These are phyloP conservation scores for Spatholobus suberectus DNA, from an alignment of 306 rosid genomes.

Conservation along the genomic window DNA sequence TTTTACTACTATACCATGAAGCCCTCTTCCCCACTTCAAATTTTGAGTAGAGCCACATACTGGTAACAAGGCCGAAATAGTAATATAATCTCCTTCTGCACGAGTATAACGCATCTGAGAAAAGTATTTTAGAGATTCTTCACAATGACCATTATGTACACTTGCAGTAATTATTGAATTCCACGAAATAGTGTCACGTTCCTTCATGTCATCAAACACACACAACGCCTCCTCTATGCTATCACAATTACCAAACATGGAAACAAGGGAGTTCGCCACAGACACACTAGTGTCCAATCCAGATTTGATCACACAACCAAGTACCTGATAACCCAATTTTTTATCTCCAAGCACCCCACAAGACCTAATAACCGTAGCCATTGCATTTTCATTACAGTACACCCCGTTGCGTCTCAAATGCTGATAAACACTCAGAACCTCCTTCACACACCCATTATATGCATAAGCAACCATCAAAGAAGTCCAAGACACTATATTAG, in stretches of 20 bases:
- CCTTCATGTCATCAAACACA: slow-evolving; percentile 76
- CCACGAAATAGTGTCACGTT: slow-evolving; percentile 87
- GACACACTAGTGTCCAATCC: slow-evolving; percentile 71
- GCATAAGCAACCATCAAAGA: slow-evolving; percentile 83
- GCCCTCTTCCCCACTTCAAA: slow-evolving; percentile 82
- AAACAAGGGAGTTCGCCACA: slow-evolving; percentile 77
- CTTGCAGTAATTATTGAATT: slow-evolving; percentile 81
- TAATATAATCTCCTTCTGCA: slow-evolving; percentile 56
- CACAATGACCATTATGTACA: slow-evolving; percentile 63
- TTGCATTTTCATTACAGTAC: slow-evolving; percentile 70
- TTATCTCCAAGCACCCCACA: slow-evolving; percentile 77
- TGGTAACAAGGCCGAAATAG: slow-evolving; percentile 69
- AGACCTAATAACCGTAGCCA: slow-evolving; percentile 67
- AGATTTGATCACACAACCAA: slow-evolving; percentile 69
- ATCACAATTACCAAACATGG: slow-evolving; percentile 74
- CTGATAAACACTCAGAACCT: slow-evolving; percentile 63
- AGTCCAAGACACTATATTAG: slow-evolving; percentile 93
- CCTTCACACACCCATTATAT: slow-evolving; percentile 54
- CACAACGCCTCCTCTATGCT: slow-evolving; percentile 61
- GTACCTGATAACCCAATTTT: slow-evolving; percentile 68
- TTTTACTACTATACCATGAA: slow-evolving; percentile 72
- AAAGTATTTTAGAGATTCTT: slow-evolving; percentile 66
- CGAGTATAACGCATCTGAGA: slow-evolving; percentile 62
- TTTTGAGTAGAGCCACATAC: slow-evolving; percentile 63
- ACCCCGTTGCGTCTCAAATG: slow-evolving; percentile 54